Base-by-base conservation (phyloP, 805 yeast species). In the Starmerella etchellsii region DNA sequence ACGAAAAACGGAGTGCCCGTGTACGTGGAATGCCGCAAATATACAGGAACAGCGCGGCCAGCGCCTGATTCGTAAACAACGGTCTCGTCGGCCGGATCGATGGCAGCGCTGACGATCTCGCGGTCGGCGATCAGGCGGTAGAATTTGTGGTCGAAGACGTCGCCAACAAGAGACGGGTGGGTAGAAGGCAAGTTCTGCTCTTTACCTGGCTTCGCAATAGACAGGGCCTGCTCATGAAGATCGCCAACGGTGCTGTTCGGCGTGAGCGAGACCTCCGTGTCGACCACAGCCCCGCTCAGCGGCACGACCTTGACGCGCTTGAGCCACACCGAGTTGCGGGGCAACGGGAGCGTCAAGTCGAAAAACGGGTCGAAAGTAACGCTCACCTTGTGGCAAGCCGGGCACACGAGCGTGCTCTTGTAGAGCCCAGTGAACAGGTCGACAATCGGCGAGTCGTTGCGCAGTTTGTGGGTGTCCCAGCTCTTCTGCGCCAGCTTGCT, bases 341-440 rank as follows among this genome's bases (percentile, higher is more conserved):
- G 97, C 20, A 88, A 65, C 0, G 97, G 97, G 33, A 88, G 63
- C 0, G 98, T 85, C 48, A 88, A 63, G 55, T 85, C 95, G 61
- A 76, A 83, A 55, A 76, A 88, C 0, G 98, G 97, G 58, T 88
- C 98, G 62, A 87, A 91, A 0, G 96, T 87, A 21, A 88, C 70
- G 22, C 93, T 79, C 7, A 81, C 71, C 51, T 78, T 78, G 16
- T 68, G 57, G 60, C 98, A 91, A 8, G 63, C 76, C 0, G 97
- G 97, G 56, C 98, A 88, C 11, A 79, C 69, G 40, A 91, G 65
- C 0, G 95, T 85, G 1, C 95, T 84, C 59, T 87, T 82, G 58
- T 88, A 91, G 54, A 84, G 56, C 0, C 97, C 97, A 9, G 87
- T 81, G 64, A 88, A 91, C 30, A 91, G 63, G 56, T 91, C 97